A percentile compares a stretch with the other conserved stretches of the same genome.
Evolutionary conservation across 331 rosid genomes (phyloP).

Genomic region (Spiraea crenata): DNA sequence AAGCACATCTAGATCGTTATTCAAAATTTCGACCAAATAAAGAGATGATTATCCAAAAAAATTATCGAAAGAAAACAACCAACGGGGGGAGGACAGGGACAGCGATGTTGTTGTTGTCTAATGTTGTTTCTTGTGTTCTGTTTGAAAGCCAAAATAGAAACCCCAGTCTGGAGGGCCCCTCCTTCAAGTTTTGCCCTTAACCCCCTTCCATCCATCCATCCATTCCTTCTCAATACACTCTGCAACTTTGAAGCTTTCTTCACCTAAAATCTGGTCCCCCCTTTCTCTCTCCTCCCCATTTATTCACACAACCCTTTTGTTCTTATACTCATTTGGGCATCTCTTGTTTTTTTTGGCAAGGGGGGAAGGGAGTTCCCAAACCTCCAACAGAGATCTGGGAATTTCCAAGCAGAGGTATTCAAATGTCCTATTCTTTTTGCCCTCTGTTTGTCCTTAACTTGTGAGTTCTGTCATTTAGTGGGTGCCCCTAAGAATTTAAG

Average conservation of each 20-base stretch:
- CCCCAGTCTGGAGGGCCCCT: conserved; percentile 5
- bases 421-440: conserved; percentile 8
- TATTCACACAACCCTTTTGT: conserved; percentile 27
- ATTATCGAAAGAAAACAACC: conserved; percentile 15
- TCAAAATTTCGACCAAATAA: not conserved
- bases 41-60: not conserved
- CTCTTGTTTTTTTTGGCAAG: not conserved
- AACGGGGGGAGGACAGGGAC: conserved; percentile 28
- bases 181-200: conserved; percentile 1
- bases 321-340: conserved; percentile 17
- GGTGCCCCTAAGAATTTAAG: not conserved
- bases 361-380: conserved; percentile 17
- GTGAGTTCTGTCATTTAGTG: conserved; percentile 5
- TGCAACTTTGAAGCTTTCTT: conserved; percentile 20
- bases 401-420: conserved; percentile 40
- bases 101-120: conserved; percentile 19
- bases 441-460: not conserved
- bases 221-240: too few species aligned
- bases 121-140: not conserved
- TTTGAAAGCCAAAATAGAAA: conserved; percentile 35
- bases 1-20: not conserved
- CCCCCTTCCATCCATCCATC: not conserved
- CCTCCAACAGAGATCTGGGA: conserved; percentile 20
- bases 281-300: conserved; percentile 13
- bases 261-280: conserved; percentile 32